A percentile compares a stretch with the other conserved stretches of the same genome.
Evolutionary conservation across 768 basidiomycete genomes (phyloP).

Genomic region (Boletus pseudopeckii): DNA sequence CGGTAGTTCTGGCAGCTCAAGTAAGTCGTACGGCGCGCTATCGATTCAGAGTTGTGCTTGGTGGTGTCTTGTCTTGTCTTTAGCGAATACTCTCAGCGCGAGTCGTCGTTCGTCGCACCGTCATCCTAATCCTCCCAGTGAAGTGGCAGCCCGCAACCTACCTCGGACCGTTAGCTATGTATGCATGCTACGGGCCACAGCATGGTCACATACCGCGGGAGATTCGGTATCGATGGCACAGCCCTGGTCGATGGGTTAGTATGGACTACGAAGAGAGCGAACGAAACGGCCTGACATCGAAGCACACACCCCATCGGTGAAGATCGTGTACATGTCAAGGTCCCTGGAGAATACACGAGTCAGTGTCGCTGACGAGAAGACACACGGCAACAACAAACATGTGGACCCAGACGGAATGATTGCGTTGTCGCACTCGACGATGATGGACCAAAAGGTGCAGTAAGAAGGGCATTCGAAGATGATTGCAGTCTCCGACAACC

Average conservation of each 20-base stretch:
- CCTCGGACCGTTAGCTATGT: neutral
- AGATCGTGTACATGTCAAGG: slow-evolving; percentile 3
- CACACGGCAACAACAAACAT: neutral
- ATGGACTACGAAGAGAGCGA: neutral
- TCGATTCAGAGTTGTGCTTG: too few species aligned
- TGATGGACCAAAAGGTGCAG: slow-evolving; percentile 9
- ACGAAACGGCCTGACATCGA: neutral
- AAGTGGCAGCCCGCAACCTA: neutral
- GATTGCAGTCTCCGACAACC: too few species aligned
- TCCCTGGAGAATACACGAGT: neutral
- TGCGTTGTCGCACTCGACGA: slow-evolving; percentile 6
- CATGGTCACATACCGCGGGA: neutral
- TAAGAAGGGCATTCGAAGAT: neutral
- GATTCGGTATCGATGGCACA: neutral
- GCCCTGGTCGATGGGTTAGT: neutral
- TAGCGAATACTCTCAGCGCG: too few species aligned
- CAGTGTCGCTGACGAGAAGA: neutral
- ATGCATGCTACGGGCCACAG: too few species aligned
- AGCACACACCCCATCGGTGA: neutral
- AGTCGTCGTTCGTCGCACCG: too few species aligned
- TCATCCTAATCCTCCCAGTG: too few species aligned
- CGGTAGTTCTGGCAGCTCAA: too few species aligned
- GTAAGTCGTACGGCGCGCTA: too few species aligned
- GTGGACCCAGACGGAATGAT: neutral
- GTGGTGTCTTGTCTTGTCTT: too few species aligned